Evolutionary conservation across 129 eudicot species (phyloP).

Genomic region (Dittrichia graveolens): DNA sequence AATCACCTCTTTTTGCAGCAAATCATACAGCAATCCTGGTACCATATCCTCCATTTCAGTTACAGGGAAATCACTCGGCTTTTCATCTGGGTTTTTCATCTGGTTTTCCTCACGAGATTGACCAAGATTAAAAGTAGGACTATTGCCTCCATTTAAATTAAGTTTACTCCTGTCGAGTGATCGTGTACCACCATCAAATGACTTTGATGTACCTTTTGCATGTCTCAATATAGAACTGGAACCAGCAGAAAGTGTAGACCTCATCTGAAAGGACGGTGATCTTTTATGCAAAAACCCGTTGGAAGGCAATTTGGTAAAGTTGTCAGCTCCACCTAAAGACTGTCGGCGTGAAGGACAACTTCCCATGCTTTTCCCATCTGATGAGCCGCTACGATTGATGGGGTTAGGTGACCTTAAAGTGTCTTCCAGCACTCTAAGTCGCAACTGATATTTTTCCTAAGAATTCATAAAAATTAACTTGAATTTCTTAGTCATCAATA

Average conservation of each 20-base stretch:
- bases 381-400: constrained; percentile 32
- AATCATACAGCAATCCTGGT: constrained; percentile 83
- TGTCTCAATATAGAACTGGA: constrained; percentile 59
- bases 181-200: constrained; percentile 89
- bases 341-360: constrained; percentile 76
- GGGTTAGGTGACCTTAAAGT: constrained; percentile 68
- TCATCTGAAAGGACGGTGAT: constrained; percentile 75
- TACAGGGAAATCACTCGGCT: constrained; percentile 49
- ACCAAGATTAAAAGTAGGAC: constrained; percentile 62
- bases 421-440: constrained; percentile 88
- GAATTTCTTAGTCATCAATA: not conserved
- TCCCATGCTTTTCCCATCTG: constrained; percentile 64
- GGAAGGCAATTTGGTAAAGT: constrained; percentile 66
- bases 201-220: constrained; percentile 92
- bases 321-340: constrained; percentile 88
- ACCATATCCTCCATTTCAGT: constrained; percentile 72
- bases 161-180: constrained; percentile 83
- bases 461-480: not conserved
- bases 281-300: constrained; percentile 83
- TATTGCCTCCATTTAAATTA: constrained; percentile 50
- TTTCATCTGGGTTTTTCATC: constrained; percentile 55
- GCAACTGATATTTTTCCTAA: constrained; percentile 78
- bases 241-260: constrained; percentile 60
- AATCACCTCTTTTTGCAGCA: constrained; percentile 87
- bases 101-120: constrained; percentile 61